These are phyloP conservation scores for Monosporascus sp. DNA, from an alignment of 2,329 filamentous ascomycete species.

Conservation along the genomic window DNA sequence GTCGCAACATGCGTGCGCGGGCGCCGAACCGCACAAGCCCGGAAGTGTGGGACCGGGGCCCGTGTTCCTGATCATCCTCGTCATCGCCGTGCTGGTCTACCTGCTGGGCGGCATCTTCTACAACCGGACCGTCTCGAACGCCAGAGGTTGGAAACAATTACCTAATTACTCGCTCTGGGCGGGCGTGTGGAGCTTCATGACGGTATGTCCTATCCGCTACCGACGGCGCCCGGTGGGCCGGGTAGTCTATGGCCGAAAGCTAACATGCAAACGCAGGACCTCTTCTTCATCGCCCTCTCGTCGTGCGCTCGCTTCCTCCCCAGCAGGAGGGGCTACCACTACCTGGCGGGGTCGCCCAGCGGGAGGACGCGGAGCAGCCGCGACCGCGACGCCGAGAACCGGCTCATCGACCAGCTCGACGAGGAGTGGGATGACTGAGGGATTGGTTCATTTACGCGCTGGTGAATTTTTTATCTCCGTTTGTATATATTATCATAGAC, in stretches of 20 bases:
- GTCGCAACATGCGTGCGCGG: conserved; percentile 72
- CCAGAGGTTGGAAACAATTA: conserved; percentile 89
- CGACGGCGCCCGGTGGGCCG: too few relatives aligned
- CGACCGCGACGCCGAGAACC: conserved; percentile 76
- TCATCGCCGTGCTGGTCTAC: conserved; percentile 77
- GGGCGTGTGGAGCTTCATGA: conserved; percentile 76
- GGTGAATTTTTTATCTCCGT: too few relatives aligned
- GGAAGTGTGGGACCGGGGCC: conserved; percentile 65
- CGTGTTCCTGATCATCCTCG: conserved; percentile 82
- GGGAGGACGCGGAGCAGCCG: conserved; percentile 34
- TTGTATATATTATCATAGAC: too few relatives aligned
- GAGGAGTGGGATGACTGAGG: conserved; percentile 88
- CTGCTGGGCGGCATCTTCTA: conserved; percentile 90
- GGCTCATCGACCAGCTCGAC: conserved; percentile 90
- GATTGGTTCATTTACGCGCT: not conserved
- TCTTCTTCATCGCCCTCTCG: conserved; percentile 63
- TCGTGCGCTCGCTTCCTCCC: conserved; percentile 65
- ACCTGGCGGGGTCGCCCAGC: conserved; percentile 51
- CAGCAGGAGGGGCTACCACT: conserved; percentile 60
- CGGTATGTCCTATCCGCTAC: conserved; percentile 49
- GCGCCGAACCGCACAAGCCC: conserved; percentile 64
- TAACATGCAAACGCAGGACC: conserved; percentile 41
- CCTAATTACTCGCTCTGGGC: conserved; percentile 95
- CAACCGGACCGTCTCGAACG: conserved; percentile 89
- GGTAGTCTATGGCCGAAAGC: not conserved